A percentile compares a stretch with the other conserved stretches of the same genome.
Evolutionary conservation across 1,284 basidiomycete genomes (phyloP).

Genomic region (Pyrrhoderma noxium): DNA sequence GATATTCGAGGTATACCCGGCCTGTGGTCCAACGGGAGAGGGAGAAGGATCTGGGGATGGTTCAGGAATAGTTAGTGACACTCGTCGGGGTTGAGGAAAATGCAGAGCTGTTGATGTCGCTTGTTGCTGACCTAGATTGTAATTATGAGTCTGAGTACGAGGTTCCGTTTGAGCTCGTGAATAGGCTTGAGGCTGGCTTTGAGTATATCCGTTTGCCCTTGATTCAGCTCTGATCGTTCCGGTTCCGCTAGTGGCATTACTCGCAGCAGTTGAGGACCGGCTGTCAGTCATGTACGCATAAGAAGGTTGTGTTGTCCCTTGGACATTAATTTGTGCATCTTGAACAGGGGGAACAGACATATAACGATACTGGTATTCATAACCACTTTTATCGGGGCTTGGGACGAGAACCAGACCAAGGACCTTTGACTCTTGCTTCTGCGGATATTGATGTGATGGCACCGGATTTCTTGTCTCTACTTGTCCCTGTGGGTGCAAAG

Average conservation of each 20-base stretch:
- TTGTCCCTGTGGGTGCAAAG: neutral
- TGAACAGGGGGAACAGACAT: conserved; percentile 5
- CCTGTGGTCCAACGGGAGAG: neutral
- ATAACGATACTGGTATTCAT: conserved; percentile 10
- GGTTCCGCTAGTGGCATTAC: conserved; percentile 1
- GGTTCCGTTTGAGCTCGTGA: neutral
- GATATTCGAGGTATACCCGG: neutral
- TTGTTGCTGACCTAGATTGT: no score
- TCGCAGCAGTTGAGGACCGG: neutral
- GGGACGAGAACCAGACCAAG: conserved; percentile 15
- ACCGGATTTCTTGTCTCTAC: conserved; percentile 6
- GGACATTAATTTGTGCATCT: neutral
- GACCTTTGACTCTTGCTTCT: neutral
- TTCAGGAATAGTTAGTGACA: conserved; percentile 14
- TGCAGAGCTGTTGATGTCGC: conserved; percentile 2
- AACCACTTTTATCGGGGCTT: conserved; percentile 5
- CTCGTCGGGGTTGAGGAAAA: conserved; percentile 14
- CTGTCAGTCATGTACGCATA: neutral
- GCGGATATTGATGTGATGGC: conserved; percentile 1
- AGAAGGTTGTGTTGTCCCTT: neutral
- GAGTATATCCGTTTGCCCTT: neutral
- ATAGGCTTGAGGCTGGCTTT: conserved; percentile 2
- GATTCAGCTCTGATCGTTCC: neutral
- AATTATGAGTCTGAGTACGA: neutral
- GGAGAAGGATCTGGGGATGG: conserved; percentile 6